Evolutionary conservation across 768 basidiomycete genomes (phyloP), one percentile per base, ranked within the genome.

Genomic region (Podaxis sp.): DNA sequence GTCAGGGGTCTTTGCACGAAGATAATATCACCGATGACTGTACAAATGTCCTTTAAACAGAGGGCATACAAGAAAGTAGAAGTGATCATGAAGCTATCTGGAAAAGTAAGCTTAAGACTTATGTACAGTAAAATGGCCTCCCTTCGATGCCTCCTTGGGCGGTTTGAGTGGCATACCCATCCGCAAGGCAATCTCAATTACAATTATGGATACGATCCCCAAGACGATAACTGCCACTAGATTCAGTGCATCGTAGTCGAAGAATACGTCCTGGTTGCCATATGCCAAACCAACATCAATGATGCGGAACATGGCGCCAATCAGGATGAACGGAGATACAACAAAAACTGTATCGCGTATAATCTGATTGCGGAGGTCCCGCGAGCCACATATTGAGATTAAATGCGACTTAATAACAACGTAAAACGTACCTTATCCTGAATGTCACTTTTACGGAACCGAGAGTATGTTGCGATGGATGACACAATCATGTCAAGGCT

Each of bases 121-220:
- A 8, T 30, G 30, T 30, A 30, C 30, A 30, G 1, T 30, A 30
- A 30, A 30, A 30, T 8, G 0, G 7, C 7, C 30, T 30, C 30
- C 33, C 8, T 33, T 33, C 33, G 33, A 8, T 33, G 9, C 33
- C 8, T 51, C 28, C 12, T 26, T 51, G 17, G n/a, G 26, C 4
- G 48, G 57, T 13, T 49, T 51, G 26, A 36, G 57, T 19, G 33
- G 48, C 8, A 46, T 33, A 36, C 57, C 57, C 33, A 59, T 59
- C 8, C 46, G 46, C 28, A 59, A 33, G 1, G 57, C 57, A 11
- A 51, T 11, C 7, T 19, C 57, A 33, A 49, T 46, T 6, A 38
- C 48, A 19, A n/a, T 12, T 33, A 59, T 59, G 15, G 57, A 51
- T 4, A 59, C 33, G 9, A 49, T 12, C 4, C 57, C 57, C 3